Percentiles rank a stretch among this genome's conserved stretches.
Evolutionary conservation across 441 rosid genomes (phyloP).

Genomic region (Isatis lusitanica): DNA sequence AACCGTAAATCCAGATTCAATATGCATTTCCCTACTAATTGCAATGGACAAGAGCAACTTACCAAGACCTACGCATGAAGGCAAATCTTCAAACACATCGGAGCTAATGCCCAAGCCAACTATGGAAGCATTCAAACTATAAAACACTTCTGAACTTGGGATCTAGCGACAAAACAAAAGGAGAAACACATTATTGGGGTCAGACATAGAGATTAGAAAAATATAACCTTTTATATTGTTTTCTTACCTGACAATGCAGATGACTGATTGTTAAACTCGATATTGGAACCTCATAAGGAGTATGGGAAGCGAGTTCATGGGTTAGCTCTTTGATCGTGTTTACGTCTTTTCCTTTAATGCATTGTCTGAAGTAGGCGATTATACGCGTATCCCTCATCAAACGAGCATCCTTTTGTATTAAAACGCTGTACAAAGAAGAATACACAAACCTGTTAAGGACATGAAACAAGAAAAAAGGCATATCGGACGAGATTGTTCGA

Average conservation of each 20-base stretch:
- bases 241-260: constrained; percentile 80
- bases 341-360: constrained; percentile 59
- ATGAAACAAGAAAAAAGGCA: not conserved
- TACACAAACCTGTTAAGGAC: not conserved
- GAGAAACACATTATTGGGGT: constrained; percentile 21
- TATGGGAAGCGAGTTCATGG: constrained; percentile 74
- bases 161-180: constrained; percentile 50
- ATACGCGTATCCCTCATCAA: constrained; percentile 73
- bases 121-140: constrained; percentile 80
- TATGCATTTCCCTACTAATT: not conserved
- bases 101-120: constrained; percentile 86
- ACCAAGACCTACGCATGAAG: constrained; percentile 91
- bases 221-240: constrained; percentile 5
- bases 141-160: constrained; percentile 60
- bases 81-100: constrained; percentile 57
- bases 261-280: constrained; percentile 72
- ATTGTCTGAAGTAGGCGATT: constrained; percentile 84
- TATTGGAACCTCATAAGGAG: constrained; percentile 88
- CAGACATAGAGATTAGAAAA: not conserved
- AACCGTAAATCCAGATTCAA: not conserved
- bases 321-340: constrained; percentile 82
- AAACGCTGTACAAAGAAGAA: constrained; percentile 44
- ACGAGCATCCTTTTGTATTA: constrained; percentile 59
- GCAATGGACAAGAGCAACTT: constrained; percentile 33
- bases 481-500: constrained; percentile 1